Evolutionary conservation across 225 moss, liverwort and hornwort genomes (phyloP).

Genomic region (Physcomitrium patens): DNA sequence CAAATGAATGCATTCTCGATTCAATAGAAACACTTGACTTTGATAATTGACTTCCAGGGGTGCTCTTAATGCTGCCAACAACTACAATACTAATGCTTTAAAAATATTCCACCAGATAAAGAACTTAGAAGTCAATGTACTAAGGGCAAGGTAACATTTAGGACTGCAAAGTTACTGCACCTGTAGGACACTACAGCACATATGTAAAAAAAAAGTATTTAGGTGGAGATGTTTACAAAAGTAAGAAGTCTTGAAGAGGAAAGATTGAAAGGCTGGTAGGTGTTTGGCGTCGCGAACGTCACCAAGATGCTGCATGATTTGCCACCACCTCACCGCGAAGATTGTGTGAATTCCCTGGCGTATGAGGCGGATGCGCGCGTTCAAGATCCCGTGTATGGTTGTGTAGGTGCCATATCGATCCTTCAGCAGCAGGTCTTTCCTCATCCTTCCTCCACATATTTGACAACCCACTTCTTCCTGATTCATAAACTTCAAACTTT

Average conservation of each 20-base stretch:
- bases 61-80: conserved; percentile 21
- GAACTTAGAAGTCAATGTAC: conserved; percentile 15
- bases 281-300: conserved; percentile 98
- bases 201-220: conserved; percentile 29
- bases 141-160: conserved; percentile 16
- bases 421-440: conserved; percentile 84
- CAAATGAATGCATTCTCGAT: conserved; percentile 11
- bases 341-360: conserved; percentile 95
- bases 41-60: not conserved
- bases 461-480: conserved; percentile 11
- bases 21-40: conserved; percentile 7
- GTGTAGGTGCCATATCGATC: conserved; percentile 94
- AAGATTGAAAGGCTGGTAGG: conserved; percentile 71
- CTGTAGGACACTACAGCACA: conserved; percentile 24
- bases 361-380: conserved; percentile 98
- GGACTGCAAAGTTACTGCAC: conserved; percentile 9
- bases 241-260: conserved; percentile 46
- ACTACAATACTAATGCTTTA: conserved; percentile 29
- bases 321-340: conserved; percentile 96
- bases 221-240: conserved; percentile 35
- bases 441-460: conserved; percentile 21
- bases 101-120: conserved; percentile 22
- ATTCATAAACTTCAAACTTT: conserved; percentile 12
- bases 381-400: conserved; percentile 97
- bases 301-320: conserved; percentile 98